Base-by-base conservation (phyloP, 2,329 filamentous ascomycete genomes). In the Sarocladium strictum region DNA sequence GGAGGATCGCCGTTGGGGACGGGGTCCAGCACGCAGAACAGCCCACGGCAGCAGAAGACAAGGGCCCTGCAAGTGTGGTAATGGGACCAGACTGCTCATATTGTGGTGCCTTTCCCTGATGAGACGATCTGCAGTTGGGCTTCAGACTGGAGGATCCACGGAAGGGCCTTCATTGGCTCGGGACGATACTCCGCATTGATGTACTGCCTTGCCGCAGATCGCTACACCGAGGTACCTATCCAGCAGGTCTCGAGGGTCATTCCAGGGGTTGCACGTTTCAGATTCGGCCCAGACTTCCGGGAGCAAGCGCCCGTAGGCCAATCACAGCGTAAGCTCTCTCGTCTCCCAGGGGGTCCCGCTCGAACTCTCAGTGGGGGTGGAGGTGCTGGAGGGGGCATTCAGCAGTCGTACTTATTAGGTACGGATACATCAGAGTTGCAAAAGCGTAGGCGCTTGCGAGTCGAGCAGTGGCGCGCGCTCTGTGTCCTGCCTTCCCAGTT, bases 271-370 rank as follows among this genome's bases (percentile, higher is more conserved):
- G n/a, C 15, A 32, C 47, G 47, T 51, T 51, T 51, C 47, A 51
- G 47, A 51, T 51, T 35, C 43, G 43, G 29, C 47, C 47, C 47
- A 51, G 47, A 23, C 47, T 35, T 11, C 47, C 27, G 47, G 47
- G 27, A 51, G 47, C n/a, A 10, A 10, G 27, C 17, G 5, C 27
- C 27, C 47, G 24, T 35, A 5, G 23, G 5, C 47, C 27, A 51
- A 51, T 51, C 47, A 35, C 12, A 33, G 27, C 26, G n/a, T 29
- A 11, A 11, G 3, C 23, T n/a, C 6, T 4, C 29, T 51, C 3
- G 27, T 15, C 21, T 51, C 15, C 47, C 12, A 38, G 19, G 47
- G 47, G 43, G 43, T 3, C 11, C 24, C 43, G 43, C 24, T 17
- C 21, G 12, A 24, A 17, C 24, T 3, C 43, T 47, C 24, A 27